Conservation (phyloP, 352 stramenopile species). For the Phytophthora boehmeriae region DNA sequence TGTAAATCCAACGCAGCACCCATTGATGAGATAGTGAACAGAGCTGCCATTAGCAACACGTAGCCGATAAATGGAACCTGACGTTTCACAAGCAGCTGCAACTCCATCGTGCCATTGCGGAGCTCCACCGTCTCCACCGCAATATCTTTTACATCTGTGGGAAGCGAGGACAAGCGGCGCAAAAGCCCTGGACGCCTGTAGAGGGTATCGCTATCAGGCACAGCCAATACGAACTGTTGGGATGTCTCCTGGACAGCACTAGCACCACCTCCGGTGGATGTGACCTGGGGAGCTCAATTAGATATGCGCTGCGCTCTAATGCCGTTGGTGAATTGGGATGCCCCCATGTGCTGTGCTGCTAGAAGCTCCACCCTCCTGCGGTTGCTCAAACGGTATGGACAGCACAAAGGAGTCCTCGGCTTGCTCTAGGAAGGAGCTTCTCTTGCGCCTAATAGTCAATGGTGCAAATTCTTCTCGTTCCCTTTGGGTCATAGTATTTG, state of each 20-base stretch:
- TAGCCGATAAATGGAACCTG: slow-evolving; percentile 83
- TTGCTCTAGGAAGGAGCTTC: slow-evolving; percentile 78
- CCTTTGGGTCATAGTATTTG: slow-evolving; percentile 26
- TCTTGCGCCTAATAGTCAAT: slow-evolving; percentile 58
- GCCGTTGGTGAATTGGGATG: slow-evolving; percentile 30
- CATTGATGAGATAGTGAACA: slow-evolving; percentile 81
- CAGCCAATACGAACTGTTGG: slow-evolving; percentile 80
- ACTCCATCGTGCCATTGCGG: slow-evolving; percentile 61
- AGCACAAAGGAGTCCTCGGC: slow-evolving; percentile 79
- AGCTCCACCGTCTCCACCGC: slow-evolving; percentile 76
- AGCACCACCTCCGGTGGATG: slow-evolving; percentile 35
- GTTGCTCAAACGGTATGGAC: slow-evolving; percentile 75
- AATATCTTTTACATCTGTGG: slow-evolving; percentile 75
- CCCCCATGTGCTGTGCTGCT: slow-evolving; percentile 12
- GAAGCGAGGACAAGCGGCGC: slow-evolving; percentile 63
- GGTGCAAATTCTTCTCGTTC: slow-evolving; percentile 18
- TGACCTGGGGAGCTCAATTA: slow-evolving; percentile 78
- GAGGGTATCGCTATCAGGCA: slow-evolving; percentile 58
- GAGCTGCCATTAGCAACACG: slow-evolving; percentile 65
- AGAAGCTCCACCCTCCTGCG: slow-evolving; percentile 23
- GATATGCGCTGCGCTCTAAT: slow-evolving; percentile 67
- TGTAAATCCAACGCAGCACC: slow-evolving; percentile 77
- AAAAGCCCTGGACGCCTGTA: slow-evolving; percentile 66
- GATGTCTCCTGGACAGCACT: slow-evolving; percentile 32
- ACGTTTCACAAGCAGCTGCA: slow-evolving; percentile 78